Evolutionary conservation across 2,329 filamentous ascomycete species (phyloP).

Genomic region (Coniochaeta hoffmannii): DNA sequence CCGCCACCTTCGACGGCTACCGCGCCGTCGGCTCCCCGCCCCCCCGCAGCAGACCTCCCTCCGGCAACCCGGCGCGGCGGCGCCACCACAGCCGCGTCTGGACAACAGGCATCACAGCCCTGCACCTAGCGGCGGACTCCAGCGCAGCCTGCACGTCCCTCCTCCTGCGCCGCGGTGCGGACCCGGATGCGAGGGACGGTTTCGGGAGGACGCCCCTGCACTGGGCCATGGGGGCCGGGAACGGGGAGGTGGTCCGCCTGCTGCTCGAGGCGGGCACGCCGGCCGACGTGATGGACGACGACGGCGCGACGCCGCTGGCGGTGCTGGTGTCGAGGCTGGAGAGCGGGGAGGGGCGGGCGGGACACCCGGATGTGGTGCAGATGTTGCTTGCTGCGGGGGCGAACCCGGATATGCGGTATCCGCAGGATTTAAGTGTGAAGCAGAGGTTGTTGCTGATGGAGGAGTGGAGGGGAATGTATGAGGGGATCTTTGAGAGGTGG

Average conservation of each 20-base stretch:
- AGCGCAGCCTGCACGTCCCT: slow-evolving; percentile 6
- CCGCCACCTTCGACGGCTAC: slow-evolving; percentile 8
- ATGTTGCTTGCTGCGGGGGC: slow-evolving; percentile 7
- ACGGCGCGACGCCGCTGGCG: slow-evolving; percentile 5
- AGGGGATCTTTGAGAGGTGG: slow-evolving; percentile 2
- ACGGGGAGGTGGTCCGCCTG: background rate
- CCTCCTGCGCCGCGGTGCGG: slow-evolving; percentile 8
- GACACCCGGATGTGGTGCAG: slow-evolving; percentile 5
- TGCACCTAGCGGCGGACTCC: background rate
- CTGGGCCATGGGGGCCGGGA: slow-evolving; percentile 8
- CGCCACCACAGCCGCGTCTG: background rate
- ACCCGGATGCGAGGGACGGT: slow-evolving; percentile 6
- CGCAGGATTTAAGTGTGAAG: background rate
- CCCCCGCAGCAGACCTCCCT: background rate
- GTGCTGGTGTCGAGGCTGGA: slow-evolving; percentile 2
- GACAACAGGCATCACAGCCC: background rate
- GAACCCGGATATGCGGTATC: background rate
- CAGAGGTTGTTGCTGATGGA: slow-evolving; percentile 6
- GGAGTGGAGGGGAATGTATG: background rate
- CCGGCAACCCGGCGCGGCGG: too few relatives aligned
- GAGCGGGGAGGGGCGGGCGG: background rate
- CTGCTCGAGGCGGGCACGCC: background rate
- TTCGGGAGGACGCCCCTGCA: slow-evolving; percentile 11
- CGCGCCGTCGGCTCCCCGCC: background rate
- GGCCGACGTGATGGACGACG: background rate